Percentiles rank a stretch among this genome's conserved stretches.
Conservation (phyloP, 2,329 filamentous ascomycete species). For the Trichoderma pleuroti region DNA sequence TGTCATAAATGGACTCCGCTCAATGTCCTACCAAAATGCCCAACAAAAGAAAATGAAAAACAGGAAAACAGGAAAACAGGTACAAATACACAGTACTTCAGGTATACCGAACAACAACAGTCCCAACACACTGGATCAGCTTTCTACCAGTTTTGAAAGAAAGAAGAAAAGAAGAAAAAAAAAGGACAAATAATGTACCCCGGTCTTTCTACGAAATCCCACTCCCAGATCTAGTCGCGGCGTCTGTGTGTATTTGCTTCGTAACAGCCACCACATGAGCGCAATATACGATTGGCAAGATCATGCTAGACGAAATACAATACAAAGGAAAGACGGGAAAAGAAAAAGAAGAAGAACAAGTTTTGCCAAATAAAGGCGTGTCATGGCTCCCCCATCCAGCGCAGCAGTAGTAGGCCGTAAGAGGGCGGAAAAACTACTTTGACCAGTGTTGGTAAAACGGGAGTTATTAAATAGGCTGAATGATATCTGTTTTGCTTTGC, state of each 20-base stretch:
- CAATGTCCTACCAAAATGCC: conserved; percentile 16
- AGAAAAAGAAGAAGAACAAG: conserved; percentile 13
- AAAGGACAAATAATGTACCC: not conserved
- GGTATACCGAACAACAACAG: conserved; percentile 18
- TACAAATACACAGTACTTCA: conserved; percentile 15
- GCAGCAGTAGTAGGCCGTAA: not conserved
- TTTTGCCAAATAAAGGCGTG: conserved; percentile 13
- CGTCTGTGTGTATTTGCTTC: conserved; percentile 9
- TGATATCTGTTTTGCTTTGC: conserved; percentile 18
- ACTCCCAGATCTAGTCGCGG: conserved; percentile 17
- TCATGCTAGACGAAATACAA: conserved; percentile 19
- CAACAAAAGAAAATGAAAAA: conserved; percentile 1
- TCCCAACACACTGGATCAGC: conserved; percentile 13
- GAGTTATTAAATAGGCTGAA: conserved; percentile 18
- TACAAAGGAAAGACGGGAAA: conserved; percentile 17
- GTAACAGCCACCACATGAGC: conserved; percentile 19
- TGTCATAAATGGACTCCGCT: conserved; percentile 14
- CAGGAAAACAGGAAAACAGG: not conserved
- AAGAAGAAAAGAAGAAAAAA: not conserved
- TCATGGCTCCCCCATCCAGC: conserved; percentile 9
- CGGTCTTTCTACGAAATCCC: conserved; percentile 16
- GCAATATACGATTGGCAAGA: conserved; percentile 19
- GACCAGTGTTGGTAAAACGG: not conserved
- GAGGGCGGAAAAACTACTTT: not conserved
- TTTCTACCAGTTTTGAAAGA: conserved; percentile 4